Conservation (phyloP, 164 flowering plant species). For the Vitis vinifera region ASM3070453v1 NC_081806.1:10164501-10165000, state of each 20-base stretch:
- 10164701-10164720: slow-evolving; percentile 84
- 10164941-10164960: background rate
- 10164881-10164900: too few species aligned
- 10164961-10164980: slow-evolving; percentile 83
- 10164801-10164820: too few species aligned
- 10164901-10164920: too few species aligned
- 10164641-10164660: slow-evolving; percentile 65
- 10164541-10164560: slow-evolving; percentile 61
- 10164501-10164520: slow-evolving; percentile 62
- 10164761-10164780: too few species aligned
- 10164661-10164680: slow-evolving; percentile 71
- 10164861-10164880: too few species aligned
- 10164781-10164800: too few species aligned
- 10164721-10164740: slow-evolving; percentile 39
- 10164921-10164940: background rate
- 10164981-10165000: slow-evolving; percentile 82
- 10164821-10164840: too few species aligned
- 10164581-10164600: slow-evolving; percentile 66
- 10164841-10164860: too few species aligned
- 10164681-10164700: slow-evolving; percentile 83
- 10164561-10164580: slow-evolving; percentile 48
- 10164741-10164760: too few species aligned
- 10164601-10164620: slow-evolving; percentile 68
- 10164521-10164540: slow-evolving; percentile 59
- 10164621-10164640: slow-evolving; percentile 37